Conservation (phyloP, 2,329 filamentous ascomycete species). For the Penicillium aurantiogriseum region DNA sequence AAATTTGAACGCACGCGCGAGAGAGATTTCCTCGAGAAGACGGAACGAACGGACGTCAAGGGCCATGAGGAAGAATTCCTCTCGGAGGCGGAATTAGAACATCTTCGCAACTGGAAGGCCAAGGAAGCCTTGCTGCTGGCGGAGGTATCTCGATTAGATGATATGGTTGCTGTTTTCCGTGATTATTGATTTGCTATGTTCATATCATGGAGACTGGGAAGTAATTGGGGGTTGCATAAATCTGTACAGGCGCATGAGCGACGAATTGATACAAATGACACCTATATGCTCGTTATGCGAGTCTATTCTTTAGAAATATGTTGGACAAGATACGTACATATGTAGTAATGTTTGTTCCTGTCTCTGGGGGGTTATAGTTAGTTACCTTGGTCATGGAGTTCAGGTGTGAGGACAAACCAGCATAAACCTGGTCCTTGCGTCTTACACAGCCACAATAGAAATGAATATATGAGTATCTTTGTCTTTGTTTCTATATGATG, state of each 20-base stretch:
- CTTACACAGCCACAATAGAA: not conserved
- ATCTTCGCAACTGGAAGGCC: slow-evolving; percentile 62
- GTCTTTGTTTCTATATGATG: not conserved
- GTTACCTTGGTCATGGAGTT: not conserved
- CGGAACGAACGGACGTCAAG: slow-evolving; percentile 80
- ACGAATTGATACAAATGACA: slow-evolving; percentile 5
- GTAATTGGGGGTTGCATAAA: slow-evolving; percentile 5
- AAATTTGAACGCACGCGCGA: slow-evolving; percentile 71
- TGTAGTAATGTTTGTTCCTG: not conserved
- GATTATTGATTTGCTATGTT: slow-evolving; percentile 61
- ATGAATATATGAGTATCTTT: not conserved
- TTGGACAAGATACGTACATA: not conserved
- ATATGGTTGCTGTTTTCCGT: slow-evolving; percentile 75
- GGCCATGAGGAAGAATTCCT: slow-evolving; percentile 80
- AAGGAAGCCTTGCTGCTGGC: slow-evolving; percentile 70
- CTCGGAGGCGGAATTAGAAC: slow-evolving; percentile 68
- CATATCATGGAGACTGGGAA: not conserved
- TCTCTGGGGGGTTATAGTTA: not conserved
- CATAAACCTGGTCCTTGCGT: not conserved
- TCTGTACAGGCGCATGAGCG: slow-evolving; percentile 7
- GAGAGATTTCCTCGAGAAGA: slow-evolving; percentile 72
- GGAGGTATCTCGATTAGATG: slow-evolving; percentile 78
- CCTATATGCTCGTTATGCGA: not conserved
- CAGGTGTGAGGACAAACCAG: not conserved
- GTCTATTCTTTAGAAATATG: not conserved